Percentiles rank a stretch among this genome's conserved stretches.
Evolutionary conservation across 208 protist genomes (phyloP).

Genomic region (Trichomonas tenax): DNA sequence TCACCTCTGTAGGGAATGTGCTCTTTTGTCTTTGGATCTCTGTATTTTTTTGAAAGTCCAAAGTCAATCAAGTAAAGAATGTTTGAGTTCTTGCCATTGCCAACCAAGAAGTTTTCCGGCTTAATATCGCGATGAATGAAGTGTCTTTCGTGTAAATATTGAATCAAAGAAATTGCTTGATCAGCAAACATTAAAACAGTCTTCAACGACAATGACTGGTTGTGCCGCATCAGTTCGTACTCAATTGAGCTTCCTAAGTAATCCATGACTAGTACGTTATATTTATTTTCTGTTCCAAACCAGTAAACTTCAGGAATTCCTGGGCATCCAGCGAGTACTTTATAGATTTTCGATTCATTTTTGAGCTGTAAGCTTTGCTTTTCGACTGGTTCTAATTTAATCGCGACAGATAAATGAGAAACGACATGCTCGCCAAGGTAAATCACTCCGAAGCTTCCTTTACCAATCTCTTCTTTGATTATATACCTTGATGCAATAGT

Average conservation of each 20-base stretch:
- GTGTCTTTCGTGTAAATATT: slow-evolving; percentile 79
- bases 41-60: slow-evolving; percentile 91
- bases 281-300: slow-evolving; percentile 80
- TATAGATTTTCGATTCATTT: slow-evolving; percentile 86
- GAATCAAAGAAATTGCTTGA: background rate
- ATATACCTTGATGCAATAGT: background rate
- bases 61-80: slow-evolving; percentile 34
- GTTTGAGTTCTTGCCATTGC: slow-evolving; percentile 59
- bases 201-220: slow-evolving; percentile 21
- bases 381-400: slow-evolving; percentile 61
- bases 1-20: slow-evolving; percentile 87
- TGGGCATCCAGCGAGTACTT: slow-evolving; percentile 33
- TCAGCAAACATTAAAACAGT: background rate
- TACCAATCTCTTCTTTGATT: background rate
- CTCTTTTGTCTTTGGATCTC: slow-evolving; percentile 83
- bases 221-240: slow-evolving; percentile 80
- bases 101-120: slow-evolving; percentile 96
- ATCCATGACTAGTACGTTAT: slow-evolving; percentile 97
- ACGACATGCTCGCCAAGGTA: background rate
- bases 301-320: slow-evolving; percentile 85
- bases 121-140: slow-evolving; percentile 89
- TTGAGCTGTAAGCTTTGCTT: slow-evolving; percentile 79
- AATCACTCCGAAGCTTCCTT: background rate
- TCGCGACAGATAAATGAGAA: slow-evolving; percentile 59
- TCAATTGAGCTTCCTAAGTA: slow-evolving; percentile 86